These are phyloP conservation scores for Brassica hybrid DNA, from an alignment of 441 rosid species.

Conservation along the genomic window DNA sequence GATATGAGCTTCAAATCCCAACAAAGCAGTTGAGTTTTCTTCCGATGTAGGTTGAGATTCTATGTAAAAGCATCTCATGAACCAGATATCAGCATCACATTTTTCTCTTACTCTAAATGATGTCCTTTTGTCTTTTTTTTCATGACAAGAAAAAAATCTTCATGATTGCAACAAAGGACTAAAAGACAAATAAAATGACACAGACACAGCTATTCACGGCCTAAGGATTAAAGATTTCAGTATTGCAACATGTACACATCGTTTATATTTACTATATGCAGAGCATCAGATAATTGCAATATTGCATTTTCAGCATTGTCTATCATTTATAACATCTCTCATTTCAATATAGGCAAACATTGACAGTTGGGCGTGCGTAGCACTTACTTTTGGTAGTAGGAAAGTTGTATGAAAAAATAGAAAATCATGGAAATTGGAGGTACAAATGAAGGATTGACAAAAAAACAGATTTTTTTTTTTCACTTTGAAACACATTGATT, in stretches of 20 bases:
- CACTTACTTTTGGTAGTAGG: conserved; percentile 19
- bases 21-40: neutral
- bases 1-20: too few species aligned
- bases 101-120: neutral
- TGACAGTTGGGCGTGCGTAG: conserved; percentile 30
- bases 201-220: neutral
- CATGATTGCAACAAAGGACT: neutral
- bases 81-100: neutral
- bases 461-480: too few species aligned
- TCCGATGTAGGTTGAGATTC: neutral
- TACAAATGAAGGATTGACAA: too few species aligned
- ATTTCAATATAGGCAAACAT: conserved; percentile 11
- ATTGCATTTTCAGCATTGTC: conserved; percentile 4
- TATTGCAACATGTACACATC: neutral
- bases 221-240: neutral
- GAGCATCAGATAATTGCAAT: neutral
- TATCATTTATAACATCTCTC: neutral
- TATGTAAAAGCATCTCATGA: neutral
- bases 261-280: neutral
- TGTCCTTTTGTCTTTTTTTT: neutral
- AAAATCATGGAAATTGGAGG: too few species aligned
- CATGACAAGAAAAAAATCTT: neutral
- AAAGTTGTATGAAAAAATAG: neutral
- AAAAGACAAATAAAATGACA: neutral
- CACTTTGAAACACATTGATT: too few species aligned